Conservation (phyloP, 345 rosid genomes). For the Pistacia atlantica region DNA sequence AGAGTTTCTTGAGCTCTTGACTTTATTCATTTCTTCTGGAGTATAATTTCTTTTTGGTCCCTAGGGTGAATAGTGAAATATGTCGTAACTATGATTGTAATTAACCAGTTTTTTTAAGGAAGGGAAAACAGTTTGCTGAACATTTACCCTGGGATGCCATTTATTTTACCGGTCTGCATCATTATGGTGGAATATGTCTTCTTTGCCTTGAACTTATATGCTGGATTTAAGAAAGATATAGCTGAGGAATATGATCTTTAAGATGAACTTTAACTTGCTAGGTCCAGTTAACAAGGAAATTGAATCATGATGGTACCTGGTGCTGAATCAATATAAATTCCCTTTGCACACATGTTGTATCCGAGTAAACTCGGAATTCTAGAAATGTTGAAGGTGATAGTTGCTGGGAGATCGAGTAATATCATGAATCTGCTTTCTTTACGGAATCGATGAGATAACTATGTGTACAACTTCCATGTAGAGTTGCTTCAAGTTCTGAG, state of each 20-base stretch:
- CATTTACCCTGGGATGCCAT: not conserved
- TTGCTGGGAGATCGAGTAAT: not conserved
- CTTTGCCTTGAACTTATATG: not conserved
- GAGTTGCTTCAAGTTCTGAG: not conserved
- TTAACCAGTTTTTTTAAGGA: not conserved
- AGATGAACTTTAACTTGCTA: not conserved
- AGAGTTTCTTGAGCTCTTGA: not conserved
- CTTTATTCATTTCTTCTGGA: not conserved
- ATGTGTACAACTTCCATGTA: not conserved
- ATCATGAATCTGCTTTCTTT: not conserved
- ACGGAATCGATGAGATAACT: not conserved
- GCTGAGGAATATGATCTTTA: not conserved
- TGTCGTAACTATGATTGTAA: not conserved
- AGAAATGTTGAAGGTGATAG: not conserved
- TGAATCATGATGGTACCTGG: not conserved
- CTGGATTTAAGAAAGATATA: not conserved
- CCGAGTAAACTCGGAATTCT: not conserved
- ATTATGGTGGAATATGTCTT: not conserved
- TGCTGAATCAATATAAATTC: not conserved
- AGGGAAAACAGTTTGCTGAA: not conserved
- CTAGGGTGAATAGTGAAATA: not conserved
- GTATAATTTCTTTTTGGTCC: not conserved
- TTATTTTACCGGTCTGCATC: not conserved
- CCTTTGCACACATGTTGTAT: not conserved
- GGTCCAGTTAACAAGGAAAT: not conserved